Evolutionary conservation across 176 grass and related monocot genomes (phyloP), one percentile per base, ranked within the genome.

Genomic region (Musa acuminata): DNA sequence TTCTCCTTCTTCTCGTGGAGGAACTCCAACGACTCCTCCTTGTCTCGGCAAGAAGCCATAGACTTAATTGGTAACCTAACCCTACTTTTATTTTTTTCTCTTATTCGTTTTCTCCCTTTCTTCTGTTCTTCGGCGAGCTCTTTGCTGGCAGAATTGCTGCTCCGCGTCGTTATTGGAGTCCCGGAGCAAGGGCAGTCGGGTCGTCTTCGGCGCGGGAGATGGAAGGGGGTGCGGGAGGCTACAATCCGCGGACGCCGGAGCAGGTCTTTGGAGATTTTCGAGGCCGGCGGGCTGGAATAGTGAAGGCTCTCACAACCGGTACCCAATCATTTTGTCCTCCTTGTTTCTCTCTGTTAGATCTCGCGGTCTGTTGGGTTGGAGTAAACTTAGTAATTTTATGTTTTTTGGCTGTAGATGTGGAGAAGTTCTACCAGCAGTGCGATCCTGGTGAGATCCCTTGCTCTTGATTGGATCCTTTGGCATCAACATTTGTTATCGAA

Each of bases 381-480:
- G 35, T 43, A 43, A 43, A 43, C 6, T 43, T 43, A 43, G 35
- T 43, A 43, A 43, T 6, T 43, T 43, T 43, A 6, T 13, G 12
- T 16, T 68, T 68, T 68, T 29, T 3, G 3, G 52, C 12, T 26
- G 71, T 50, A 73, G 71, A 73, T 53, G 51, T 73, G 1, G 51
- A 73, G n/a, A 73, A 73, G 71, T 73, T 73, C 71, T 73, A 53
- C 71, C 50, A 73, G 20, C 71, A 53, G 10, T 73, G 71, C 71
- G 71, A 73, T 53, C 71, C 71, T 20, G 71, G 71, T 73, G 20
- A 73, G 51, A n/a, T 73, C n/a, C 24, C 9, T 6, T 60, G 16
- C 22, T 26, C 51, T 73, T 50, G 50, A 25, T 8, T 26, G 16
- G 9, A 25, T 54, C 11, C 49, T 52, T 25, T 25, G 22, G 9